phyloP scores from a whole-genome alignment of 2,329 filamentous ascomycete genomes.

The Aphanocladium album region DNA sequence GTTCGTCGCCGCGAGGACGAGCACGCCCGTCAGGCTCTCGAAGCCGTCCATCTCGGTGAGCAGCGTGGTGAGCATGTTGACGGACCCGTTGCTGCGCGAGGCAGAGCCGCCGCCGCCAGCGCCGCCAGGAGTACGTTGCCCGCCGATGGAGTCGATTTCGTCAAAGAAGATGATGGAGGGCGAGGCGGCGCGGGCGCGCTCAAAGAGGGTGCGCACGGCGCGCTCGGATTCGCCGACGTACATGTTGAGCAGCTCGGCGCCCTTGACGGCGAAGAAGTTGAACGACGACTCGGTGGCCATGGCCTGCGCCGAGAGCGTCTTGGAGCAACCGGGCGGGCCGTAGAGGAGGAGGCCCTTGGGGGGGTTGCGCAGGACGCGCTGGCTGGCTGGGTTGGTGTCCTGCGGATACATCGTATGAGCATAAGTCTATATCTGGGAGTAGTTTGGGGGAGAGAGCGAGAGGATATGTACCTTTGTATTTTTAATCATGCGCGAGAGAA shows the following conservation, averaged over 20 bases:
- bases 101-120: constrained; percentile 32
- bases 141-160: constrained; percentile 84
- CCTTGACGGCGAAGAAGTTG: constrained; percentile 93
- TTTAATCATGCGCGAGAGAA: constrained; percentile 48
- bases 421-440: neutral
- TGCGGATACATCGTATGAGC: no score
- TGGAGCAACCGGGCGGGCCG: constrained; percentile 89
- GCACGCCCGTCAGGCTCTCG: constrained; percentile 73
- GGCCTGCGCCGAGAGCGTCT: constrained; percentile 87
- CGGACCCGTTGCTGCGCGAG: constrained; percentile 35
- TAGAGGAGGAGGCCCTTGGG: constrained; percentile 85
- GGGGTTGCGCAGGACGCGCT: constrained; percentile 44
- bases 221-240: constrained; percentile 95
- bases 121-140: constrained; percentile 43
- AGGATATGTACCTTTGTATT: constrained; percentile 27
- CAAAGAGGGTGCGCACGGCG: constrained; percentile 77
- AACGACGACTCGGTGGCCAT: constrained; percentile 85
- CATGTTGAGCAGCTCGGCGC: constrained; percentile 90
- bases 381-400: constrained; percentile 28
- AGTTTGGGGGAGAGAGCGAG: neutral
- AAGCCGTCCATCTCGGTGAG: constrained; percentile 97
- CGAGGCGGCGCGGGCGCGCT: constrained; percentile 75
- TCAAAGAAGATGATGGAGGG: constrained; percentile 97
- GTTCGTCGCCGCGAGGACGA: constrained; percentile 89
- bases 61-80: constrained; percentile 84